These are phyloP conservation scores for Diplocarpon mali DNA, from an alignment of 2,329 filamentous ascomycete genomes.

Conservation along the genomic window DNA sequence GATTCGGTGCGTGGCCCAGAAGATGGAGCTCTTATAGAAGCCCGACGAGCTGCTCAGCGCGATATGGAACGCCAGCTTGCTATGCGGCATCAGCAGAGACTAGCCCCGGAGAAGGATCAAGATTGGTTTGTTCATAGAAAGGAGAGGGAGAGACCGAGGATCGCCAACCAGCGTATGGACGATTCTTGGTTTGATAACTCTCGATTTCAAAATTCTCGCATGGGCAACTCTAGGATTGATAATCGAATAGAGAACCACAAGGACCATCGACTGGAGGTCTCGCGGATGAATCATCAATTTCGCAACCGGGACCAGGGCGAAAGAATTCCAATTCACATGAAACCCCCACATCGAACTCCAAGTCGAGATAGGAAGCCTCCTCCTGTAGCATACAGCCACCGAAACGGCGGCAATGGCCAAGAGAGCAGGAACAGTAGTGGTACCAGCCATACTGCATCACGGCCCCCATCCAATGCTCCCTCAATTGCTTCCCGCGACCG, in stretches of 20 bases:
- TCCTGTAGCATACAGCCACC: slow-evolving; percentile 15
- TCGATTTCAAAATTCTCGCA: background rate
- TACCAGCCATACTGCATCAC: slow-evolving; percentile 19
- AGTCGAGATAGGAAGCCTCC: slow-evolving; percentile 23
- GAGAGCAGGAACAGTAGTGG: slow-evolving; percentile 16
- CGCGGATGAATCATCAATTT: slow-evolving; percentile 2
- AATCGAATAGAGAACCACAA: slow-evolving; percentile 1
- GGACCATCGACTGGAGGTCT: background rate
- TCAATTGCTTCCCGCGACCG: slow-evolving; percentile 20
- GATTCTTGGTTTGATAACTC: slow-evolving; percentile 2
- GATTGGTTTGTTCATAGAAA: slow-evolving; percentile 13
- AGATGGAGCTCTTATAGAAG: slow-evolving; percentile 24
- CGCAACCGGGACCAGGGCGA: slow-evolving; percentile 13
- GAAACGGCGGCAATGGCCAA: slow-evolving; percentile 13
- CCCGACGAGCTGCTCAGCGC: slow-evolving; percentile 25
- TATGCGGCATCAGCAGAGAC: slow-evolving; percentile 19
- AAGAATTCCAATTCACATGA: slow-evolving; percentile 15
- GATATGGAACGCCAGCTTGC: slow-evolving; percentile 23
- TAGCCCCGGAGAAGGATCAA: slow-evolving; percentile 6
- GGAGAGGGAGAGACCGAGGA: slow-evolving; percentile 7
- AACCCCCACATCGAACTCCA: slow-evolving; percentile 15
- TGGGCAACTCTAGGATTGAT: background rate
- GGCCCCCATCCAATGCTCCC: slow-evolving; percentile 17
- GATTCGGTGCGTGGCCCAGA: slow-evolving; percentile 6
- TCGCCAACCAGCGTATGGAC: slow-evolving; percentile 1